phyloP scores from a whole-genome alignment of 768 basidiomycete species.

The Hygrocybe coccinea region DNA sequence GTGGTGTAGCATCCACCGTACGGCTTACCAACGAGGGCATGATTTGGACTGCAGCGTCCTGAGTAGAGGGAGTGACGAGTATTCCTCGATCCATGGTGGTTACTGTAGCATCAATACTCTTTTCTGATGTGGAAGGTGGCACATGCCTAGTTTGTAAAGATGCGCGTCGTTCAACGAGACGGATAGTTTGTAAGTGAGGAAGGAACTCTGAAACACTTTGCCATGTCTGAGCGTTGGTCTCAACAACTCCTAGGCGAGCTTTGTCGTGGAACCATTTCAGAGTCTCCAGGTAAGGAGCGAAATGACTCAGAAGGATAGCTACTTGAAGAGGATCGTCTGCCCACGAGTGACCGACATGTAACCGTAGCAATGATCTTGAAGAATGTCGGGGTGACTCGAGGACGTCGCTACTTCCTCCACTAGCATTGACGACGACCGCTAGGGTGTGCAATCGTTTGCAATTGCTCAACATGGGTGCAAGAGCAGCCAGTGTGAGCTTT shows the following conservation, averaged over 20 bases:
- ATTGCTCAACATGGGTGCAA: conserved; percentile 51
- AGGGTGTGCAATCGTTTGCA: conserved; percentile 64
- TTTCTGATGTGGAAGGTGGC: conserved; percentile 37
- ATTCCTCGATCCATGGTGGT: conserved; percentile 30
- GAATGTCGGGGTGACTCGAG: conserved; percentile 46
- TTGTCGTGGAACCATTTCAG: conserved; percentile 77
- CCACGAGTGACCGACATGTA: conserved; percentile 76
- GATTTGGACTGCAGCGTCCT: conserved; percentile 32
- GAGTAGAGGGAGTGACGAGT: conserved; percentile 28
- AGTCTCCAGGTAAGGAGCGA: conserved; percentile 64
- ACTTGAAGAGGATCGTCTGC: conserved; percentile 63
- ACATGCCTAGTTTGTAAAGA: conserved; percentile 13
- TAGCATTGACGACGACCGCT: conserved; percentile 60
- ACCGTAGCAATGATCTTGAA: conserved; percentile 61
- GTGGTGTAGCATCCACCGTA: conserved; percentile 32
- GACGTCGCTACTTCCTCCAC: conserved; percentile 40
- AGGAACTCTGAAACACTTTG: conserved; percentile 62
- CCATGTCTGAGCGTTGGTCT: conserved; percentile 64
- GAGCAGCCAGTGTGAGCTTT: conserved; percentile 56
- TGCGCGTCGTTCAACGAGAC: conserved; percentile 50
- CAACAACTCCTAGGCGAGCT: conserved; percentile 64
- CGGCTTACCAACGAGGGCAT: conserved; percentile 32
- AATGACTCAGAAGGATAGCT: conserved; percentile 69
- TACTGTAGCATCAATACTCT: conserved; percentile 44
- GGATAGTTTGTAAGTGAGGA: conserved; percentile 67